phyloP scores from a whole-genome alignment of 1,284 basidiomycete genomes.

The Tylopilus sp. region DNA sequence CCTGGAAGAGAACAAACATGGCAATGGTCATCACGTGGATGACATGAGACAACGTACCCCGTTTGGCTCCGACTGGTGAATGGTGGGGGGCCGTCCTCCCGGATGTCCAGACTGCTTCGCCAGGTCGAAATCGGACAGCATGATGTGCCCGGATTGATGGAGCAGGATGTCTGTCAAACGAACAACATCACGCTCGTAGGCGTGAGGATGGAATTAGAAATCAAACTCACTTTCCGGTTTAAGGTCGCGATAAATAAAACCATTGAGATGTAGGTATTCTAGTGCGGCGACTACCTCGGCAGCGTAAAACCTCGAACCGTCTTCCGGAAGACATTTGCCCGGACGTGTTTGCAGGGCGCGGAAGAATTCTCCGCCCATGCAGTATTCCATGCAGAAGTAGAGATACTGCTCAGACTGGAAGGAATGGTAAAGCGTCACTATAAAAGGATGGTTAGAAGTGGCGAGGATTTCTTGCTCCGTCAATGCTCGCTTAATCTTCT shows the following conservation, averaged over 20 bases:
- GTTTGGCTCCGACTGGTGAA: constrained; percentile 83
- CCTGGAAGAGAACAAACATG: constrained; percentile 39
- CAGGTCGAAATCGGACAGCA: constrained; percentile 98
- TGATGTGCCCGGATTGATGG: constrained; percentile 97
- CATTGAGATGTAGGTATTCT: constrained; percentile 98
- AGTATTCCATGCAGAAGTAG: constrained; percentile 99
- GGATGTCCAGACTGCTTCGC: constrained; percentile 90
- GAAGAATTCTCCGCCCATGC: constrained; percentile 99
- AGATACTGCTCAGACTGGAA: constrained; percentile 97
- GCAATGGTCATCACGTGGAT: constrained; percentile 13
- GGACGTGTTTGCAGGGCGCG: constrained; percentile 91
- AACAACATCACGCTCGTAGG: constrained; percentile 14
- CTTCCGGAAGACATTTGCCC: constrained; percentile 92
- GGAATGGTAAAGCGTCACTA: constrained; percentile 94
- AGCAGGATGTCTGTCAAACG: constrained; percentile 81
- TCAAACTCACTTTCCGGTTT: constrained; percentile 91
- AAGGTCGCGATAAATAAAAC: constrained; percentile 98
- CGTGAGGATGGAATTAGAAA: background rate
- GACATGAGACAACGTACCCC: constrained; percentile 54
- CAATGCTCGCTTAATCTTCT: constrained; percentile 95
- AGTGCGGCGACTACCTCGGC: constrained; percentile 97
- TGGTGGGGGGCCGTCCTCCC: constrained; percentile 84
- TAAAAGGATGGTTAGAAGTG: constrained; percentile 95
- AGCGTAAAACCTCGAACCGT: constrained; percentile 95
- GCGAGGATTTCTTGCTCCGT: constrained; percentile 97